A percentile compares a stretch with the other conserved stretches of the same genome.
These are phyloP conservation scores for Coffea humblotiana DNA, from an alignment of 305 asterid species.

Conservation along the genomic window DNA sequence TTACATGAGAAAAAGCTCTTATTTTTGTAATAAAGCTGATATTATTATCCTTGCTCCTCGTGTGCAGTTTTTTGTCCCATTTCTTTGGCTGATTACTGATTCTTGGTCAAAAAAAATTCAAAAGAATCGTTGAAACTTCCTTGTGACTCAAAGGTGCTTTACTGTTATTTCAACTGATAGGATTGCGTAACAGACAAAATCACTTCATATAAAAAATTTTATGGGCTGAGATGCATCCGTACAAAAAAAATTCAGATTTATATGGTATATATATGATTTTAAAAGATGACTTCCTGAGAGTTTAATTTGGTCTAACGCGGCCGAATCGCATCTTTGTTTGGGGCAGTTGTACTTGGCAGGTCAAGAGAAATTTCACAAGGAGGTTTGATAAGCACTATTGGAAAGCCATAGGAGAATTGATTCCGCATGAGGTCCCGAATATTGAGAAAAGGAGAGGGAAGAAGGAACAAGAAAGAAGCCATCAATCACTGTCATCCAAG, in stretches of 20 bases:
- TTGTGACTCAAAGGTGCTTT: not conserved
- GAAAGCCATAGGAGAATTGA: constrained; percentile 91
- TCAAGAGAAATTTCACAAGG: constrained; percentile 89
- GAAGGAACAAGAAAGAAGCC: constrained; percentile 98
- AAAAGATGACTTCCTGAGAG: not conserved
- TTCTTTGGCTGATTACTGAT: not conserved
- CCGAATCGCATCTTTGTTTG: not conserved
- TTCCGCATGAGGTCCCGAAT: constrained; percentile 82
- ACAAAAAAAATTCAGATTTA: not conserved
- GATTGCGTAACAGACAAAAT: not conserved
- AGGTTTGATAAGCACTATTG: constrained; percentile 92
- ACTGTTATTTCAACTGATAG: not conserved
- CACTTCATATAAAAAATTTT: not conserved
- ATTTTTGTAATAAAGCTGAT: not conserved
- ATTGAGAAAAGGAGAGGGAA: constrained; percentile 86
- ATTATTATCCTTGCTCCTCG: not conserved
- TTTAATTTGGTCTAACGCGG: not conserved
- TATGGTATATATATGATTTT: not conserved
- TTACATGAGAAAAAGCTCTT: not conserved
- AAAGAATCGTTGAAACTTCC: not conserved
- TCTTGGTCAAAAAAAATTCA: not conserved
- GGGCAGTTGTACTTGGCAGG: constrained; percentile 52
- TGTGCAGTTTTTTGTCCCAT: not conserved
- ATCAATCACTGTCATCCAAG: constrained; percentile 80
- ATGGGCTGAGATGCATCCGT: not conserved